Evolutionary conservation across 495 filamentous ascomycete genomes (phyloP), one percentile per base, ranked within the genome.

Genomic region (Trichocladium uniseriatum): DNA sequence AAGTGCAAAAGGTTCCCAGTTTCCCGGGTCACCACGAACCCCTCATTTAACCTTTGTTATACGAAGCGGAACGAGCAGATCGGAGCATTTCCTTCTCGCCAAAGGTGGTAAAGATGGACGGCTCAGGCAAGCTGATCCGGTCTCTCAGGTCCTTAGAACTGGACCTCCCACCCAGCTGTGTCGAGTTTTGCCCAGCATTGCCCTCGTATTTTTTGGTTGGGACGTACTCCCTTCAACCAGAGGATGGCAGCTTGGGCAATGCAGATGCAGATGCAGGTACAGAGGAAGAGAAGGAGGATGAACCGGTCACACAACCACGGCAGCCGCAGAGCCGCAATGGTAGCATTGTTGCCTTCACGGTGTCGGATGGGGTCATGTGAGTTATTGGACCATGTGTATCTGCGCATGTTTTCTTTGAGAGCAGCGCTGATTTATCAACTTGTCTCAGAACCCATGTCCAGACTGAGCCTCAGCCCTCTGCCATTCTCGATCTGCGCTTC

Each of bases 401-500:
- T n/a, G n/a, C n/a, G n/a, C n/a, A n/a, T n/a, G n/a, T n/a, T n/a
- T n/a, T n/a, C 8, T 27, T 27, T 27, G 8, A 4, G 24, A 27
- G 24, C 24, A 4, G 24, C 24, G 24, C 24, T 27, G 24, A 27
- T 47, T 29, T 45, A 13, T 20, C 38, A 11, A 48, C n/a, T 6
- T n/a, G 22, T 29, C 34, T 31, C 44, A 73, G 71, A 60, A 57
- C 53, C 1, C 63, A 59, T 41, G 36, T 73, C 20, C 72, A 79
- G 49, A 79, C 73, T 1, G 44, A 82, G 22, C 61, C 71, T 2
- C 74, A 81, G 29, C 75, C 75, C 35, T 83, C 78, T 54, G 89
- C 87, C 18, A 73, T 96, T 19, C 79, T 97, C 37, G 91, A 97
- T 61, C 74, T 95, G 19, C 84, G 87, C 49, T 96, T 95, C 64